Evolutionary conservation across 2,329 filamentous ascomycete species (phyloP).

Genomic region (Xylaria sp.): DNA sequence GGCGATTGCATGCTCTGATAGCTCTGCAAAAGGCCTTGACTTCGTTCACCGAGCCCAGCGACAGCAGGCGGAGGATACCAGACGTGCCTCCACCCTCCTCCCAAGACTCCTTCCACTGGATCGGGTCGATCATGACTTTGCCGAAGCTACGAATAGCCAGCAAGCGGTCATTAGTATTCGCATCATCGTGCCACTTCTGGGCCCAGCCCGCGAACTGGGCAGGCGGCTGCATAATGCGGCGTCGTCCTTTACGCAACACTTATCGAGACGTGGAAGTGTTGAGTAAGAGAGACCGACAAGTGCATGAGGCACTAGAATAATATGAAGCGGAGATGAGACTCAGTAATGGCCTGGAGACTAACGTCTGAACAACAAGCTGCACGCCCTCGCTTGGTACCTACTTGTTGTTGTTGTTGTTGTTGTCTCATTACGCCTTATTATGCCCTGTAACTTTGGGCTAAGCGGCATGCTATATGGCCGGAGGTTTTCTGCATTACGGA

Average conservation of each 20-base stretch:
- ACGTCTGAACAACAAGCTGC: not conserved
- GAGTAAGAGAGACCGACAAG: not conserved
- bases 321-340: not conserved
- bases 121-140: constrained; percentile 18
- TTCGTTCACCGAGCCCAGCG: constrained; percentile 29
- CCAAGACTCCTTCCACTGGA: constrained; percentile 28
- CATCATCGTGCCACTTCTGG: constrained; percentile 26
- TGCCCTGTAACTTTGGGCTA: too few species aligned
- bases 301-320: too few species aligned
- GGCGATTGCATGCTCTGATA: constrained; percentile 26
- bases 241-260: not conserved
- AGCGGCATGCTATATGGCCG: too few species aligned
- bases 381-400: too few species aligned
- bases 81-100: constrained; percentile 31
- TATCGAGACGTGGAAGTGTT: not conserved
- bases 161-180: constrained; percentile 13
- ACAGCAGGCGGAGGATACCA: constrained; percentile 32
- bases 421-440: too few species aligned
- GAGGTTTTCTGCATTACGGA: too few species aligned
- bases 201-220: constrained; percentile 30
- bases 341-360: not conserved
- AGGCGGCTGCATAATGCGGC: constrained; percentile 14
- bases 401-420: too few species aligned
- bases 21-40: constrained; percentile 29
- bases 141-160: constrained; percentile 28